Evolutionary conservation across 129 eudicot species (phyloP).

Genomic region (Arctium minus): DNA sequence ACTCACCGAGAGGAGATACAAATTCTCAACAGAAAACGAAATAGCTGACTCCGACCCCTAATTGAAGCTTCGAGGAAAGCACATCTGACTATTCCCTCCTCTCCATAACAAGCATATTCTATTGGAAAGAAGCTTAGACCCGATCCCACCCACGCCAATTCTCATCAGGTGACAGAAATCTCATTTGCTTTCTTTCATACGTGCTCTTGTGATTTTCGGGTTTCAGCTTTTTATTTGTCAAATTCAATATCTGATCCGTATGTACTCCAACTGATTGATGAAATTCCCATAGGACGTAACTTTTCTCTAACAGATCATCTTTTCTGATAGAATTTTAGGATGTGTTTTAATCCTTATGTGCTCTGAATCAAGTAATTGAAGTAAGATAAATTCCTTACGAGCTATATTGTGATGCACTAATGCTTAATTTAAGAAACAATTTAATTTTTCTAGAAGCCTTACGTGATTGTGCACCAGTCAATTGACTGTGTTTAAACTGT

Average conservation of each 20-base stretch:
- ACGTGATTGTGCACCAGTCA: not conserved
- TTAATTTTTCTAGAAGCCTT: not conserved
- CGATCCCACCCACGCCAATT: conserved; percentile 16
- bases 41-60: conserved; percentile 13
- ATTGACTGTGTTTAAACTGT: not conserved
- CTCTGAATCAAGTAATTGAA: not conserved
- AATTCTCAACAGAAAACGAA: conserved; percentile 8
- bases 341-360: not conserved
- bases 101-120: conserved; percentile 23
- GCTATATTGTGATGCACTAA: not conserved
- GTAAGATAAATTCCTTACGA: not conserved
- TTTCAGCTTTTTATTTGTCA: conserved; percentile 3
- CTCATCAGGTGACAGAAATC: conserved; percentile 10
- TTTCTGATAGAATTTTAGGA: conserved; percentile 11
- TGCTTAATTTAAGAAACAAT: not conserved
- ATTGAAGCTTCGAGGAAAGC: conserved; percentile 22
- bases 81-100: conserved; percentile 21
- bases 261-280: conserved; percentile 25
- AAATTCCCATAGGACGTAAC: conserved; percentile 18
- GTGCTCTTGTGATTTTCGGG: conserved; percentile 7
- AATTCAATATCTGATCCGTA: conserved; percentile 11
- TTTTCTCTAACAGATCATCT: not conserved
- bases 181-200: not conserved
- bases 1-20: not conserved
- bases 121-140: conserved; percentile 8